A percentile compares a stretch with the other conserved stretches of the same genome.
Conservation (phyloP, 352 stramenopile species). For the Phytophthora hibernalis region DNA sequence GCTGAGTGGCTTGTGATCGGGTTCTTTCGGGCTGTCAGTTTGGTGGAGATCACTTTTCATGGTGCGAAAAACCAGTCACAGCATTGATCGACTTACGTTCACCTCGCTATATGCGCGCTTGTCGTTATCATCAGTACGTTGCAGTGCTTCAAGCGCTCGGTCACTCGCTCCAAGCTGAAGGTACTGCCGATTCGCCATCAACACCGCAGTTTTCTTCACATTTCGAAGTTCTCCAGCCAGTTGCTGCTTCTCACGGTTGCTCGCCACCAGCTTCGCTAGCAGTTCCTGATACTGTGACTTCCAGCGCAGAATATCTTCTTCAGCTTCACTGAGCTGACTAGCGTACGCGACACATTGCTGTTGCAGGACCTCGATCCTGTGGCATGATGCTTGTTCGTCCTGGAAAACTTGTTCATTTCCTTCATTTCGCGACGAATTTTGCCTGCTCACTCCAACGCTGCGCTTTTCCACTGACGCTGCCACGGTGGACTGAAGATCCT, state of each 20-base stretch:
- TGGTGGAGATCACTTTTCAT: background rate
- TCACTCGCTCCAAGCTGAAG: constrained; percentile 14
- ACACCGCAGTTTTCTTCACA: constrained; percentile 34
- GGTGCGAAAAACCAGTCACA: background rate
- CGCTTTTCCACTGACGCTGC: constrained; percentile 6
- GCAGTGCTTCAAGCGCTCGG: constrained; percentile 2
- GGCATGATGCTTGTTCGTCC: background rate
- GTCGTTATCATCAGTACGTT: background rate
- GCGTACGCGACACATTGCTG: constrained; percentile 3
- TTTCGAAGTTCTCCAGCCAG: constrained; percentile 28
- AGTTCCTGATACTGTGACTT: constrained; percentile 27
- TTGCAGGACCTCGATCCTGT: constrained; percentile 23
- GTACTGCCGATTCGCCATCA: constrained; percentile 19
- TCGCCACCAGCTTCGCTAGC: constrained; percentile 16
- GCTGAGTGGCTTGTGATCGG: background rate
- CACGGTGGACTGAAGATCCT: constrained; percentile 35
- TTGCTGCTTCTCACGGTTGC: constrained; percentile 25
- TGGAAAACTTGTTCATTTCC: background rate
- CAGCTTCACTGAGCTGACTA: constrained; percentile 24
- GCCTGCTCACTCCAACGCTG: constrained; percentile 1
- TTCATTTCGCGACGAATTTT: background rate
- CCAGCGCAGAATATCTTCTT: constrained; percentile 21
- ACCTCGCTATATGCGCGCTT: constrained; percentile 18
- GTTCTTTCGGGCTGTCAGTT: background rate
- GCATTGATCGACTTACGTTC: constrained; percentile 9